A percentile compares a stretch with the other conserved stretches of the same genome.
Conservation (phyloP, 768 basidiomycete genomes). For the Termitomyces sp. region DNA sequence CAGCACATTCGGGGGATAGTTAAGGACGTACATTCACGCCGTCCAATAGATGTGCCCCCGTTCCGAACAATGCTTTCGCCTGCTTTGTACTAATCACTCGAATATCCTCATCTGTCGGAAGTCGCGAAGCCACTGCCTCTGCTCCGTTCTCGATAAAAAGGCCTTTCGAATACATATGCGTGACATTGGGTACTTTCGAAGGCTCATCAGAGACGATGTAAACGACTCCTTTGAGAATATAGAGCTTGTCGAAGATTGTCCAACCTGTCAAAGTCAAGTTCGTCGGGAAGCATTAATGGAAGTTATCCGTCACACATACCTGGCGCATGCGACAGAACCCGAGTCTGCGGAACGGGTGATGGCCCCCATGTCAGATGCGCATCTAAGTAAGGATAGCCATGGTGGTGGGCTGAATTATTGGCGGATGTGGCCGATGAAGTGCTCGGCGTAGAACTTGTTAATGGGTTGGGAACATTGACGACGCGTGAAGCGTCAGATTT, state of each 20-base stretch:
- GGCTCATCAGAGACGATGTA: conserved; percentile 79
- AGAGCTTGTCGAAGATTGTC: conserved; percentile 85
- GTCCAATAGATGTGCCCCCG: conserved; percentile 66
- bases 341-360: conserved; percentile 47
- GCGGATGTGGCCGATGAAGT: conserved; percentile 5
- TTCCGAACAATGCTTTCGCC: conserved; percentile 66
- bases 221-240: conserved; percentile 74
- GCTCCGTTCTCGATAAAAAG: conserved; percentile 51
- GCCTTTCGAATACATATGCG: conserved; percentile 69
- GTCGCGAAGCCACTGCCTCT: conserved; percentile 47
- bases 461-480: conserved; percentile 5
- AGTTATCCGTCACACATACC: conserved; percentile 35
- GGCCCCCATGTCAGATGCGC: conserved; percentile 34
- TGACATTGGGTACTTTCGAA: conserved; percentile 55
- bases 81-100: conserved; percentile 64
- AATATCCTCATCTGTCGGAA: conserved; percentile 79
- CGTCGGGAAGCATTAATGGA: background rate
- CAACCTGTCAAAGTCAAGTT: conserved; percentile 52
- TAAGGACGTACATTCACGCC: conserved; percentile 57
- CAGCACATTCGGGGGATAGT: background rate
- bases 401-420: conserved; percentile 4
- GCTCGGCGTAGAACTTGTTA: conserved; percentile 1
- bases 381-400: conserved; percentile 10
- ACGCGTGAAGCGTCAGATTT: conserved; percentile 7
- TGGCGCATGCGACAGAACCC: conserved; percentile 69